phyloP scores from a whole-genome alignment of 2,329 filamentous ascomycete genomes.

The Ramularia endophylla region DNA sequence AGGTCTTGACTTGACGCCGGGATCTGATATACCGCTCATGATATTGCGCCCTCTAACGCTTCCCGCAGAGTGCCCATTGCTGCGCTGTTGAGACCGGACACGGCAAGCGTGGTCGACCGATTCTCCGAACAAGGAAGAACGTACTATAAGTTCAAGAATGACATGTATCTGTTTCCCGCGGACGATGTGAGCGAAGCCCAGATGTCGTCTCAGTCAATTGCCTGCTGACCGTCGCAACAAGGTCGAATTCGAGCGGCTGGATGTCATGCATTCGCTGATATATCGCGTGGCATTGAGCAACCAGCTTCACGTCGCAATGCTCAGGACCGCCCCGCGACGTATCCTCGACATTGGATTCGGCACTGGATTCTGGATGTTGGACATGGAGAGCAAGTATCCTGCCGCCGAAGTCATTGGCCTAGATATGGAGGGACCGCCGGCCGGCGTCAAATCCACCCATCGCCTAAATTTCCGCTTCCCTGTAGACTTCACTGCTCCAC shows the following conservation, averaged over 20 bases:
- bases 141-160: slow-evolving; percentile 17
- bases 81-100: slow-evolving; percentile 17
- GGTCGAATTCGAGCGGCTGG: slow-evolving; percentile 18
- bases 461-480: slow-evolving; percentile 15
- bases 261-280: slow-evolving; percentile 22
- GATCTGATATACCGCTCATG: slow-evolving; percentile 1
- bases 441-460: neutral
- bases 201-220: neutral
- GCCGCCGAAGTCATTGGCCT: slow-evolving; percentile 21
- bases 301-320: slow-evolving; percentile 28
- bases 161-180: slow-evolving; percentile 19
- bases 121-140: slow-evolving; percentile 15
- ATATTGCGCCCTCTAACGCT: neutral
- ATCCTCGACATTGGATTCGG: slow-evolving; percentile 71
- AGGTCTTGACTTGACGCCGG: neutral
- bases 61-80: slow-evolving; percentile 16
- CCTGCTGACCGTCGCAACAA: slow-evolving; percentile 8
- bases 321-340: slow-evolving; percentile 38
- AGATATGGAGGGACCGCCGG: slow-evolving; percentile 16
- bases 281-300: slow-evolving; percentile 33
- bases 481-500: slow-evolving; percentile 71
- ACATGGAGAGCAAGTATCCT: slow-evolving; percentile 63
- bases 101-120: slow-evolving; percentile 10
- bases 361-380: slow-evolving; percentile 86
- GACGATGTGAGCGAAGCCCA: slow-evolving; percentile 16